phyloP scores from a whole-genome alignment of 2,329 filamentous ascomycete species.

The Pezicula rhizophila region DNA sequence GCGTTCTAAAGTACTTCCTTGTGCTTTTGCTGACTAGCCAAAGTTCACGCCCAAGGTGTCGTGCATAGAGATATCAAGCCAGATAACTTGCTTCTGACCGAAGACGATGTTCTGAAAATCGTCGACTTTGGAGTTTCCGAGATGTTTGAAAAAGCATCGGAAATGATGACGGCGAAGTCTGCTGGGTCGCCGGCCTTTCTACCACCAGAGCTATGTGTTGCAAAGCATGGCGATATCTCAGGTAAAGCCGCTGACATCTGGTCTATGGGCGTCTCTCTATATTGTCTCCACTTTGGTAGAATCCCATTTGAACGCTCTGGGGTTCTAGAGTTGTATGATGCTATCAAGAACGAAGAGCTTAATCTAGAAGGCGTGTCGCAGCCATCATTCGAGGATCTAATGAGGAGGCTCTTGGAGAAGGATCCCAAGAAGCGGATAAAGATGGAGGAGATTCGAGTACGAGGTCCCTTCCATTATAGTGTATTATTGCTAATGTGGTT shows the following conservation, averaged over 20 bases:
- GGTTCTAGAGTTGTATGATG: constrained; percentile 82
- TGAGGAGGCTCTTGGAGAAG: constrained; percentile 72
- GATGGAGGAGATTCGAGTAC: constrained; percentile 76
- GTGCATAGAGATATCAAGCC: constrained; percentile 97
- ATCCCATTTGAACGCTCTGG: constrained; percentile 79
- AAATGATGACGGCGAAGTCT: constrained; percentile 89
- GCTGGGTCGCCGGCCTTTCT: constrained; percentile 93
- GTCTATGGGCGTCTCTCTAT: constrained; percentile 96
- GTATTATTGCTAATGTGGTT: constrained; percentile 7
- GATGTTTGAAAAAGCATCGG: constrained; percentile 84
- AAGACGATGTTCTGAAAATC: constrained; percentile 91
- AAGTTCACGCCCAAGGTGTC: constrained; percentile 88
- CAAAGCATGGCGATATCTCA: constrained; percentile 79
- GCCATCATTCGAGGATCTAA: constrained; percentile 66
- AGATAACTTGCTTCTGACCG: constrained; percentile 85
- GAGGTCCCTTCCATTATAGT: constrained; percentile 22
- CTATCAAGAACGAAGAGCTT: constrained; percentile 69
- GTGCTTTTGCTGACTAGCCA: constrained; percentile 11
- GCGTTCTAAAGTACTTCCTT: neutral
- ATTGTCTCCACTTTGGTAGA: constrained; percentile 81
- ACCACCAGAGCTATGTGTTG: constrained; percentile 84
- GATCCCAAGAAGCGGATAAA: constrained; percentile 76
- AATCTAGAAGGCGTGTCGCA: constrained; percentile 58
- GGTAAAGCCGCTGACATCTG: constrained; percentile 91
- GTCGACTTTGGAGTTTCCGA: constrained; percentile 99